phyloP scores from a whole-genome alignment of 257 asterid species.

The Rubia yunnanensis region DNA sequence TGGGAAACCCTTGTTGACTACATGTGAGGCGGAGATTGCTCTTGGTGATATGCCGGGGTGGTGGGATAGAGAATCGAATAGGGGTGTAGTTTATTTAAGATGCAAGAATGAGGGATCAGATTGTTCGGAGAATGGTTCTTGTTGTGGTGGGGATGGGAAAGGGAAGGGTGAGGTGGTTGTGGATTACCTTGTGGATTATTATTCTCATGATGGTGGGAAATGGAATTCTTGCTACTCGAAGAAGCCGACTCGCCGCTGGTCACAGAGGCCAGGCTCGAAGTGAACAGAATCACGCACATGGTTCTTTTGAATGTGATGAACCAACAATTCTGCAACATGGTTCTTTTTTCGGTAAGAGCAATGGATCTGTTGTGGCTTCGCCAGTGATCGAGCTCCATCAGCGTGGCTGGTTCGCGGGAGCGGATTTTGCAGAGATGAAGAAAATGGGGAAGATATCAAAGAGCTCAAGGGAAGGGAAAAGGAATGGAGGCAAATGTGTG shows the following conservation, averaged over 20 bases:
- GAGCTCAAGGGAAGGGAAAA: too few relatives aligned
- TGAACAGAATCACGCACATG: too few relatives aligned
- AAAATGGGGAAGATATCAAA: too few relatives aligned
- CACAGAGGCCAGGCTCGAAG: too few relatives aligned
- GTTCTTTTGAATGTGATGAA: too few relatives aligned
- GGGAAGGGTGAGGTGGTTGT: conserved; percentile 24
- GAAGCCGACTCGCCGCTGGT: conserved; percentile 50
- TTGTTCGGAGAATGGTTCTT: conserved; percentile 27
- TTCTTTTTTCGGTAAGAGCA: too few relatives aligned
- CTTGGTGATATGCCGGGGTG: conserved; percentile 80
- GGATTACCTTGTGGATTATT: conserved; percentile 95
- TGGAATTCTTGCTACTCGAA: conserved; percentile 84
- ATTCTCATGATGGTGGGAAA: conserved; percentile 92
- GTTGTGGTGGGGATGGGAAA: conserved; percentile 23
- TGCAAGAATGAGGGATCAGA: conserved; percentile 21
- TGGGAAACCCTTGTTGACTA: conserved; percentile 66
- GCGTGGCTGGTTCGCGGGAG: too few relatives aligned
- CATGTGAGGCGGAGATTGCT: conserved; percentile 96
- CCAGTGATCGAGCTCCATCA: too few relatives aligned
- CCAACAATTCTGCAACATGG: too few relatives aligned
- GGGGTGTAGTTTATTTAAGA: conserved; percentile 3
- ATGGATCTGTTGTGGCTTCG: too few relatives aligned
- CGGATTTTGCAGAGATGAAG: too few relatives aligned
- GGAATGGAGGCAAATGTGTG: too few relatives aligned
- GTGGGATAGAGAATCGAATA: conserved; percentile 75